Percentiles rank a stretch among this genome's conserved stretches.
Conservation (phyloP, 148 eudicot species). For the Arbutus unedo region DNA sequence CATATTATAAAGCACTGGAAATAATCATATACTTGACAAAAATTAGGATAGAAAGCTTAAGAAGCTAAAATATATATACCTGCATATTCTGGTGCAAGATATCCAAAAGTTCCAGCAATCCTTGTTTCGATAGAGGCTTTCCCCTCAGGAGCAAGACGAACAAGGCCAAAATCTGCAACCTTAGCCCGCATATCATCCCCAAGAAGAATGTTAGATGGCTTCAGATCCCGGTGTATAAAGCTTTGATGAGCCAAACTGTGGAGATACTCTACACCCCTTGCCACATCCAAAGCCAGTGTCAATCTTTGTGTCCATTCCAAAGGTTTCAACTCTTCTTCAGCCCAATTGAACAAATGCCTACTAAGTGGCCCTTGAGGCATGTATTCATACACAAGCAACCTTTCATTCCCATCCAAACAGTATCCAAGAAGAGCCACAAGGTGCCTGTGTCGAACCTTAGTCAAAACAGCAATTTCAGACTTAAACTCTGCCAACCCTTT, state of each 20-base stretch:
- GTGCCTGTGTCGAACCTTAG: conserved; percentile 87
- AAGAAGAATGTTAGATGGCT: conserved; percentile 87
- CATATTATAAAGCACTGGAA: not conserved
- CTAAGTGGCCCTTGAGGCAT: conserved; percentile 97
- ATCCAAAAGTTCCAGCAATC: conserved; percentile 93
- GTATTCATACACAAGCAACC: conserved; percentile 78
- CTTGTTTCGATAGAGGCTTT: conserved; percentile 83
- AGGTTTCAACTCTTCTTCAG: conserved; percentile 70
- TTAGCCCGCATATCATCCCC: conserved; percentile 98
- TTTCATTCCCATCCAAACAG: conserved; percentile 89
- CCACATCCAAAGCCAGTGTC: conserved; percentile 83
- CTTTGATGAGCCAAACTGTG: conserved; percentile 86
- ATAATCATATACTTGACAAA: not conserved
- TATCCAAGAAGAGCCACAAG: conserved; percentile 89
- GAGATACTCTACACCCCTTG: conserved; percentile 88
- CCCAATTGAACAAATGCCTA: conserved; percentile 78
- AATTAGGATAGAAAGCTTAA: not conserved
- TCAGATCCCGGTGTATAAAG: conserved; percentile 83
- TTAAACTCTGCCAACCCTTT: conserved; percentile 74
- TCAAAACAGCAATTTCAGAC: conserved; percentile 80
- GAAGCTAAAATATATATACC: conserved; percentile 48
- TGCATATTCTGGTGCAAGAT: conserved; percentile 97
- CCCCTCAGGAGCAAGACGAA: conserved; percentile 92
- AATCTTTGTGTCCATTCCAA: conserved; percentile 75
- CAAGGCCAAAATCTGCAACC: conserved; percentile 93